Base-by-base conservation (phyloP, 2,329 filamentous ascomycete genomes). In the Fusarium nematophilum region DNA sequence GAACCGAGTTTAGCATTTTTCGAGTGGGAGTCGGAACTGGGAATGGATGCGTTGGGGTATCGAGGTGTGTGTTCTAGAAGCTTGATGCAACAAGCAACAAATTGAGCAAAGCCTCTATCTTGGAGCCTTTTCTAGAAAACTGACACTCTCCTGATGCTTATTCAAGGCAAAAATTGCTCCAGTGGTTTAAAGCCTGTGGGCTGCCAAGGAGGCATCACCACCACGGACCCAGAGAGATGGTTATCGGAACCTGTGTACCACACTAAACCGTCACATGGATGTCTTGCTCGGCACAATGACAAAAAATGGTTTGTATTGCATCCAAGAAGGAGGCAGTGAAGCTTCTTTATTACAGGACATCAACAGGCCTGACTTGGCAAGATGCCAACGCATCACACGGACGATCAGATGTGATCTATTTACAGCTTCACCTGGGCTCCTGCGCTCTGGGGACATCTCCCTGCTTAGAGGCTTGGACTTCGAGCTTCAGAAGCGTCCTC, bases 51-150 rank as follows among this genome's bases (percentile, higher is more conserved):
- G n/a, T n/a, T n/a, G n/a, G n/a, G n/a, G 11, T n/a, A 39, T 5
- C 5, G 13, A 39, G 23, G 23, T 9, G 21, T 23, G 44, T 47
- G 44, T 47, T 33, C 17, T 21, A 25, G 17, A 37, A 37, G 33
- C 25, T 39, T 38, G n/a, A 21, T 36, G 42, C 13, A 45, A 29
- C 30, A 23, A 33, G 30, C 18, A 15, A 27, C 34, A 25, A 33
- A 45, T n/a, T 45, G 42, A 45, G 42, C 42, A n/a, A 45, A 36
- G 21, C 42, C 42, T 31, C 39, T 43, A n/a, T n/a, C n/a, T n/a
- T n/a, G n/a, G n/a, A n/a, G n/a, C n/a, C n/a, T n/a, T n/a, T n/a
- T n/a, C n/a, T n/a, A n/a, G n/a, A n/a, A n/a, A n/a, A n/a, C n/a
- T n/a, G n/a, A n/a, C n/a, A n/a, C n/a, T n/a, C n/a, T n/a, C n/a